Base-by-base conservation (phyloP, 176 grass and related monocot genomes). In the Oryza rufipogon region DNA sequence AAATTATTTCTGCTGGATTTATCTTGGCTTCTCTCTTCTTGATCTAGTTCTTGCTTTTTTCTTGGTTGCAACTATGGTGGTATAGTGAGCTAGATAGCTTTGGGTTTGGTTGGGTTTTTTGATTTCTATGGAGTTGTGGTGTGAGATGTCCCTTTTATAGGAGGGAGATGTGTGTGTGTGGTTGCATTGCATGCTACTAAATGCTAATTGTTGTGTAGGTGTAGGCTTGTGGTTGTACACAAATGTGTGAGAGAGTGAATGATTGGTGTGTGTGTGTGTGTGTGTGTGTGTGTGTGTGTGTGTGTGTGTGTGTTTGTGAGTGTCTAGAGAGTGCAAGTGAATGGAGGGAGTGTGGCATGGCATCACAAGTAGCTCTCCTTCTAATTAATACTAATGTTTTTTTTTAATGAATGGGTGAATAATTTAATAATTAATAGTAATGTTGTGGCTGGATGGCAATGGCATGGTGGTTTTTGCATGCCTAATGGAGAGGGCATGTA, bases 131-230 rank as follows among this genome's bases (percentile, higher is more conserved):
- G 0, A 34, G 11, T 74, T 68, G 73, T 22, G 79, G 74, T 83
- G 11, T 74, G 68, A 46, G 15, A 66, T 36, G 68, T 10, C 8
- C 74, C 74, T 86, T 90, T 90, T 90, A 86, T 90, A 90, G 74
- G 67, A 8, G 32, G 68, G 71, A 76, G 44, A 70, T 16, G 32
- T 47, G 5, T 61, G 1, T 61, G 3, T 83, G 52, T 39, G 17
- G 48, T 14, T 38, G 5, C 4, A 7, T 9, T 68, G 70, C 22
- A 19, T 52, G 52, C 11, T 45, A 79, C 23, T 78, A 83, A 85
- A 76, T 81, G 64, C 52, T 71, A 85, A 71, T 76, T 78, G 13
- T 70, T 58, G 83, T 86, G 67, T 81, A 56, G 72, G 74, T 81
- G 78, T 49, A 66, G 71, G 83, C 51, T 76, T 85, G 83, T 86